A percentile compares a stretch with the other conserved stretches of the same genome.
phyloP scores from a whole-genome alignment of 2,329 filamentous ascomycete species.

The Cladosporium cucumerinum region DNA sequence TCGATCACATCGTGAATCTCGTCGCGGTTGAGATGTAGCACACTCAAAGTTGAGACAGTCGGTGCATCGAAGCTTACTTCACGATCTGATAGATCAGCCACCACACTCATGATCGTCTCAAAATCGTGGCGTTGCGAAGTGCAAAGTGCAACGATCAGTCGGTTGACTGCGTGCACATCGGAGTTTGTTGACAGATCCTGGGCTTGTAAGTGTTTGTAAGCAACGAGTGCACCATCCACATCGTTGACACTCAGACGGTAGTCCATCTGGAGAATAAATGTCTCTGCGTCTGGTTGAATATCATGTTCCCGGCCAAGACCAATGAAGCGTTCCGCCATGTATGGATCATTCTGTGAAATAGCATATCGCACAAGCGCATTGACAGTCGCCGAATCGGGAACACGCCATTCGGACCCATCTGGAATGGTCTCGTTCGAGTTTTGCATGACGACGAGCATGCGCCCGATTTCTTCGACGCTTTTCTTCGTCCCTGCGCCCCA shows the following conservation, averaged over 20 bases:
- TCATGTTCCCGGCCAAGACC: slow-evolving; percentile 62
- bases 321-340: slow-evolving; percentile 71
- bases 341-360: slow-evolving; percentile 64
- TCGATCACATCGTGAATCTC: slow-evolving; percentile 78
- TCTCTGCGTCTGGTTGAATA: slow-evolving; percentile 65
- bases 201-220: slow-evolving; percentile 62
- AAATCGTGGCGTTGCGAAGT: slow-evolving; percentile 59
- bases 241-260: slow-evolving; percentile 73
- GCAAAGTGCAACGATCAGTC: slow-evolving; percentile 68
- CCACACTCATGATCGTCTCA: slow-evolving; percentile 67
- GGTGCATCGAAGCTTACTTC: slow-evolving; percentile 67
- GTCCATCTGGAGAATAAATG: slow-evolving; percentile 70
- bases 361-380: slow-evolving; percentile 74
- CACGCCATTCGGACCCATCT: slow-evolving; percentile 43
- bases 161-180: slow-evolving; percentile 64
- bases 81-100: slow-evolving; percentile 69
- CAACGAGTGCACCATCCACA: slow-evolving; percentile 63
- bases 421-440: slow-evolving; percentile 30
- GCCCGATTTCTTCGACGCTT: slow-evolving; percentile 66
- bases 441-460: slow-evolving; percentile 67
- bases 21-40: slow-evolving; percentile 70
- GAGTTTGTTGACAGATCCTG: slow-evolving; percentile 55
- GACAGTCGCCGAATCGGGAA: slow-evolving; percentile 67
- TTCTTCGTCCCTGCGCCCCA: slow-evolving; percentile 73
- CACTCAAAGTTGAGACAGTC: slow-evolving; percentile 70